Evolutionary conservation across 805 yeast species (phyloP), one percentile per base, ranked within the genome.

Genomic region (Suhomyces kilbournensis): DNA sequence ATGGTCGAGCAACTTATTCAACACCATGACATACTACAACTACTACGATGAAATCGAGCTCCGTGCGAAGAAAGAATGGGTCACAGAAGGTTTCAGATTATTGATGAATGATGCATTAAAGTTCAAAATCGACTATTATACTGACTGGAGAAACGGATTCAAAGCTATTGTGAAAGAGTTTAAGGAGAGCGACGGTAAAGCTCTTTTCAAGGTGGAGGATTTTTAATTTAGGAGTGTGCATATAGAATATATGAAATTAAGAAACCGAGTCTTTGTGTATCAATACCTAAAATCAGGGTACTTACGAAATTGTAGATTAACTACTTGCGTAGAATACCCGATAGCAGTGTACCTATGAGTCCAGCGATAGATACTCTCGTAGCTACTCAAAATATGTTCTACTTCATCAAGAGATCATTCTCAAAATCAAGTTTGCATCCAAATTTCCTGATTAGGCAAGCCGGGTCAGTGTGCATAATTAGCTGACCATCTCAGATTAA

Each of bases 121-220:
- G 54, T 65, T 72, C 50, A 59, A 60, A 42, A 59, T 74, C 30
- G 72, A 71, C 53, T 60, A 59, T 20, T 62, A 55, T 42, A 50
- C 60, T 8, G 79, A 75, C 54, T 75, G 79, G 79, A 61, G 77
- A 53, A 63, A 64, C 48, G 64, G 67, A 49, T 70, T 66, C 56
- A 65, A 64, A 46, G 51, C 61, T n/a, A 60, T 60, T 40, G 62
- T 72, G 28, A 63, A 58, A 17, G 51, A 54, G 8, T 56, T 75
- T 51, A 60, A 60, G 43, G 60, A 53, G 8, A 59, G 59, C 3
- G 78, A 74, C 50, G 69, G 69, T 10, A 69, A 70, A 56, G 56
- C 69, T 12, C 60, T 75, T 12, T 66, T 74, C 26, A 59, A 64
- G 54, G 56, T 75, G n/a, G 79, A 75, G 51, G 68, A 69, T 20